Evolutionary conservation across 2,329 filamentous ascomycete species (phyloP), one percentile per base, ranked within the genome.

Genomic region (Arthrobotrys musiformis): DNA sequence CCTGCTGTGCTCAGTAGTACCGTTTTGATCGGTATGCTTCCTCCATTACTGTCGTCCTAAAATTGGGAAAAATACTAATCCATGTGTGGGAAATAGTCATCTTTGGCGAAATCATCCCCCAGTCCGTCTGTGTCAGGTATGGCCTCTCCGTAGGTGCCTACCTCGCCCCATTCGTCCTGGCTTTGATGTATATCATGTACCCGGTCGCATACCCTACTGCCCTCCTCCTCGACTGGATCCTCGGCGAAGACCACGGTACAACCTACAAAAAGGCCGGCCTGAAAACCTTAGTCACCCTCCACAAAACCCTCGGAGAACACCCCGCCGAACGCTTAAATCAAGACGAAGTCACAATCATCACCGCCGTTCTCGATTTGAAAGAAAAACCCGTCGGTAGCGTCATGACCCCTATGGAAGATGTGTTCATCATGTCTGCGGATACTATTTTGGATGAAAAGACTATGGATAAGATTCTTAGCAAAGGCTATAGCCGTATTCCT

Each of bases 271-370:
- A 98, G 86, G 94, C 93, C 78, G 95, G 95, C 0, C 85, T 99
- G 80, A 99, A 99, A 86, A 98, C 95, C 0, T 87, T 99, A 30
- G 95, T 99, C 28, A 97, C 93, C 0, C 87, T 99, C 15, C 95
- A 99, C 85, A 93, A 96, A 84, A 96, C 92, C 1, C 86, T 98
- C 11, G 95, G 95, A 28, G 90, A 93, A 52, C 91, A 92, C 30
- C 91, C 91, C 9, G 88, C 88, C 42, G 93, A 99, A 82, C 91
- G 95, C 72, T 86, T 99, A 66, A 98, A 97, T 84, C 92, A 97
- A 80, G 95, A 99, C 82, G 95, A 99, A 84, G 95, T 99, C 79
- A 98, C 95, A 76, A 99, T 99, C 83, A 99, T 99, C 84, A 97
- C 93, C 80, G 94, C 95, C 40, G 95, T 98, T 13, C 86, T 99